Evolutionary conservation across 192 early-diverging fungal genomes (phyloP), one percentile per base, ranked within the genome.

Genomic region (Podila minutissima): DNA sequence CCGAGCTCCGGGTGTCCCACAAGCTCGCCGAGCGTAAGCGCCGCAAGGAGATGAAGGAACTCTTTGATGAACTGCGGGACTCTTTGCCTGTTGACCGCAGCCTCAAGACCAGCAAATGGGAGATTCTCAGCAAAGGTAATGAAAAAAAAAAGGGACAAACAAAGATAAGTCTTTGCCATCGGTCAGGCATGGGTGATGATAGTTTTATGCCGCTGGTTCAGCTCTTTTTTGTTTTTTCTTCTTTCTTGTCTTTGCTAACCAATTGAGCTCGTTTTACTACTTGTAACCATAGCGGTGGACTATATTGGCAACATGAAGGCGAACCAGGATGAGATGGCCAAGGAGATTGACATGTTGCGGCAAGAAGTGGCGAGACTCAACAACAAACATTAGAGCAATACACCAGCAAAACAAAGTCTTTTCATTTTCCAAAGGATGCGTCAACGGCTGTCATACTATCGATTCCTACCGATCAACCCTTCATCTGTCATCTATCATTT

Each of bases 21-120:
- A 97, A 97, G 67, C 78, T 97, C 26, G 95, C 95, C 20, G 95
- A 97, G 66, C 84, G 95, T 55, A 95, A 95, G 66, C 89, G 95
- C 20, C 88, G 95, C 37, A 94, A 91, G 72, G 95, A 97, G 70
- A 96, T 97, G 93, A 97, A 97, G 70, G 92, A 94, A 50, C 86
- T 97, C 32, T 97, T 97, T 89, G 95, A 97, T 83, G 91, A 93
- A 61, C 86, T 97, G 17, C 87, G 93, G 33, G 93, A 91, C 59
- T 83, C 89, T 37, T 85, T 97, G 67, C 95, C 95, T 8, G 86
- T 94, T 11, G 94, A 96, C 75, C 91, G 91, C 58, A 92, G 89
- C 49, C 82, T 93, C 32, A 94, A 95, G 61, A 88, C 95, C 48
- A 95, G 93, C 86, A 97, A 97, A 75, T 95, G 95, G 95, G 95